Evolutionary conservation across 2,329 filamentous ascomycete genomes (phyloP), one percentile per base, ranked within the genome.

Genomic region (Chrysoporthe cubensis): DNA sequence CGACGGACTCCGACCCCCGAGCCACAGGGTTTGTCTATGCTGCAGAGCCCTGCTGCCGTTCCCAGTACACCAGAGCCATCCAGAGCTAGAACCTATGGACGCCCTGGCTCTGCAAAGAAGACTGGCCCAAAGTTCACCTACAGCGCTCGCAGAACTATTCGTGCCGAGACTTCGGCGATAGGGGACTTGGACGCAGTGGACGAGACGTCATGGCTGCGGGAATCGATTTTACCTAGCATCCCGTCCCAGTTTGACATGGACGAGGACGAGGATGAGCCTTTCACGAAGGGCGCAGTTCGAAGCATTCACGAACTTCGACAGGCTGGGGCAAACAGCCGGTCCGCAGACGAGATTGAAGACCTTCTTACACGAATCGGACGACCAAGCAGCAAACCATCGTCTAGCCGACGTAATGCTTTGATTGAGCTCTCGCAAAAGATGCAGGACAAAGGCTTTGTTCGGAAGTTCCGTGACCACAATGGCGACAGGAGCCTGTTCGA

Each of bases 391-490:
- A 80, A 82, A 46, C 76, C 83, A 7, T 80, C 81, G 3, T 87
- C 86, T 0, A 80, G 86, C 73, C 81, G 88, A 70, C 82, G 88
- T 64, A 84, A 84, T 64, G 87, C 87, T 1, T 78, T 91, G 54
- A 77, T 90, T 4, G 88, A 91, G 70, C 76, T 91, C 54, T 84
- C 84, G 1, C 81, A 84, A 57, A 88, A 87, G 72, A 80, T 90
- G 54, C 84, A 85, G 61, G 81, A 90, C 62, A 88, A 89, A 73
- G 82, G 82, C 0, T 94, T 92, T 72, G 81, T 87, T 40, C 82
- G 84, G 21, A 89, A 91, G 70, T 94, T 97, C 73, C 84, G 91
- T 26, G 90, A 94, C 70, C 90, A 93, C 71, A 88, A 88, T 7
- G 87, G 91, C 66, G 91, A 93, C 70, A 85, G 88, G 65, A 86